Evolutionary conservation across 2,329 filamentous ascomycete species (phyloP).

Genomic region (Apiospora koreana): DNA sequence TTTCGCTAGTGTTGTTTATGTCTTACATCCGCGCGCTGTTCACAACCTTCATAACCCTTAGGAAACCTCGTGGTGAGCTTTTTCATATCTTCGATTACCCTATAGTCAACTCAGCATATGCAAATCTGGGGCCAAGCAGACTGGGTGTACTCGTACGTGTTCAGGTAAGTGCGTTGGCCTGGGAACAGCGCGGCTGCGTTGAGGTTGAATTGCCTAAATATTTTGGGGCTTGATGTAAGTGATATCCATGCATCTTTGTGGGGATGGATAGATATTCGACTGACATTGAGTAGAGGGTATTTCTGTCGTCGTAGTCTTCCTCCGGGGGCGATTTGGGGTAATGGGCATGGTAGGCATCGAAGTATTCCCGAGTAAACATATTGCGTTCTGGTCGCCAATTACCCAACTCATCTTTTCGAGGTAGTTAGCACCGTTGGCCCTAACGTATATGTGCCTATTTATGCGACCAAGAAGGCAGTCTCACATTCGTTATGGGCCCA

Average conservation of each 20-base stretch:
- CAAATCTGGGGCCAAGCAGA: too few relatives aligned
- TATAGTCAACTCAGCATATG: neutral
- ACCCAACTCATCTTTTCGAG: neutral
- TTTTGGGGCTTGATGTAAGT: too few relatives aligned
- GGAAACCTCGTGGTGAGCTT: neutral
- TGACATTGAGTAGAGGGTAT: neutral
- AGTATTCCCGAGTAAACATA: neutral
- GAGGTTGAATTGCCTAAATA: neutral
- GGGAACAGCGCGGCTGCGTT: neutral
- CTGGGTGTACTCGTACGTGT: neutral
- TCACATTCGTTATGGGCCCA: constrained; percentile 42
- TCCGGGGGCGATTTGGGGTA: neutral
- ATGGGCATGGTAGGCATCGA: neutral
- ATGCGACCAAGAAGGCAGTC: too few relatives aligned
- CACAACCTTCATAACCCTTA: neutral
- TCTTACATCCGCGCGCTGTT: neutral
- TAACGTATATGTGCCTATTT: too few relatives aligned
- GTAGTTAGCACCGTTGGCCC: neutral
- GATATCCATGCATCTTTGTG: too few relatives aligned
- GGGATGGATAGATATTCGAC: too few relatives aligned
- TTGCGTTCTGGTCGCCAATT: neutral
- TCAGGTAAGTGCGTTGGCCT: neutral
- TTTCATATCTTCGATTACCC: neutral
- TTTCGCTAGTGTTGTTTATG: neutral
- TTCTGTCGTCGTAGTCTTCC: neutral